Conservation (phyloP, 106 monocot genomes). For the Iris macrosiphon region DNA sequence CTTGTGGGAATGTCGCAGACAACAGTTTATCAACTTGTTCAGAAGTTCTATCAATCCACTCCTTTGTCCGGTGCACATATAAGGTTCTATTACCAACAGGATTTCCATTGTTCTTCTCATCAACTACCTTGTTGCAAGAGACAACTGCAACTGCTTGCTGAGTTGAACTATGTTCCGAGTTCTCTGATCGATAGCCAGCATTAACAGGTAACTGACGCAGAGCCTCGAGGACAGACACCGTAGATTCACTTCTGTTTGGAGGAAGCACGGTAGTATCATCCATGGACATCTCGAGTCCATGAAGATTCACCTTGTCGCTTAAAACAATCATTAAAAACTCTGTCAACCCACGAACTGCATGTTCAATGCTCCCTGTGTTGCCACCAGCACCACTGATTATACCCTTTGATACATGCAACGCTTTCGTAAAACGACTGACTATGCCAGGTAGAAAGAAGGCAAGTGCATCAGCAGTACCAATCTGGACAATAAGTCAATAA, state of each 20-base stretch:
- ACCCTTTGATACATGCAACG: constrained; percentile 57
- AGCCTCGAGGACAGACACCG: constrained; percentile 51
- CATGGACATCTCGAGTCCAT: constrained; percentile 21
- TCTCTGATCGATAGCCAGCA: constrained; percentile 16
- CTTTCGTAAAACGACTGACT: constrained; percentile 74
- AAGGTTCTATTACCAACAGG: constrained; percentile 21
- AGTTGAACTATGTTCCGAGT: constrained; percentile 1
- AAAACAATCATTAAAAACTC: constrained; percentile 79
- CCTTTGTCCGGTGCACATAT: constrained; percentile 54
- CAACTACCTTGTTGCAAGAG: constrained; percentile 4
- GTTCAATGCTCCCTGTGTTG: constrained; percentile 59
- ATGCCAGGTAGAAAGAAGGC: constrained; percentile 92
- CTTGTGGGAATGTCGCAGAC: constrained; percentile 81
- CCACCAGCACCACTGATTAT: constrained; percentile 82
- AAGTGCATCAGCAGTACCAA: constrained; percentile 83
- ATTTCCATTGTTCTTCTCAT: constrained; percentile 9
- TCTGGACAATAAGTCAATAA: constrained; percentile 36
- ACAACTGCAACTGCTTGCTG: constrained; percentile 1
- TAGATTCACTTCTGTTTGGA: constrained; percentile 22
- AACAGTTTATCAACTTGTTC: constrained; percentile 69
- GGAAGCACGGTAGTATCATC: background rate
- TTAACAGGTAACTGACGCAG: constrained; percentile 53
- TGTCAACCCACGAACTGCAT: constrained; percentile 66
- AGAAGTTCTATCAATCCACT: constrained; percentile 72
- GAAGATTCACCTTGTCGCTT: constrained; percentile 48